Base-by-base conservation (phyloP, 2,329 filamentous ascomycete species). In the Rhinocladiella similis region DNA sequence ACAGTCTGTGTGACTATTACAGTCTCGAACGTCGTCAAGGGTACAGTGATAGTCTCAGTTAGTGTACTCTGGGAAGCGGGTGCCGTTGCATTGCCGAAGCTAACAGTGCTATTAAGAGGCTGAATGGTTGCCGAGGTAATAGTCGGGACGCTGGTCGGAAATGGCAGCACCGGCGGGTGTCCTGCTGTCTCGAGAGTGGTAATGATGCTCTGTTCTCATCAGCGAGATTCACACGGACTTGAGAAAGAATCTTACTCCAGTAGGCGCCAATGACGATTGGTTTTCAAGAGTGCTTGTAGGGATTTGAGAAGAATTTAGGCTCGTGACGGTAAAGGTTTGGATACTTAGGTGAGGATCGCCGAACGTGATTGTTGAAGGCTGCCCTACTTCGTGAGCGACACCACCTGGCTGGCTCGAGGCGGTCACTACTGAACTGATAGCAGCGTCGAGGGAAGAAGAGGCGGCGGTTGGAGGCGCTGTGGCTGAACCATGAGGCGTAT, bases 141-240 rank as follows among this genome's bases (percentile, higher is more conserved):
- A 25, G 55, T 60, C 14, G 62, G 53, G 3, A 65, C 12, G 46
- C 47, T 60, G 16, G 65, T 67, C 10, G 62, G 62, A 39, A 66
- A 65, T n/a, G 65, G 65, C 50, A 59, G 62, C 10, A 60, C 53
- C 10, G 65, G 55, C 29, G 62, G 62, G 47, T 60, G 59, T 16
- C 64, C 64, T 36, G 50, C 62, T 3, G 65, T 67, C 42, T 65
- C 55, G n/a, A 67, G 49, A 3, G 63, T 57, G 18, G 62, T 63
- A 22, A 57, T 64, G 12, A 66, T 45, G 6, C 53, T 57, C 56
- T 62, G 35, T 10, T 13, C 12, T 16, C 39, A 29, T 57, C 46
- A 60, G 57, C 19, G 14, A n/a, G n/a, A 12, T 19, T 33, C 18
- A 16, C 6, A 51, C 12, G 3, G 9, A 5, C 10, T 5, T 16